phyloP scores from a whole-genome alignment of 2,329 filamentous ascomycete species.

The Leptographium radiaticola region DNA sequence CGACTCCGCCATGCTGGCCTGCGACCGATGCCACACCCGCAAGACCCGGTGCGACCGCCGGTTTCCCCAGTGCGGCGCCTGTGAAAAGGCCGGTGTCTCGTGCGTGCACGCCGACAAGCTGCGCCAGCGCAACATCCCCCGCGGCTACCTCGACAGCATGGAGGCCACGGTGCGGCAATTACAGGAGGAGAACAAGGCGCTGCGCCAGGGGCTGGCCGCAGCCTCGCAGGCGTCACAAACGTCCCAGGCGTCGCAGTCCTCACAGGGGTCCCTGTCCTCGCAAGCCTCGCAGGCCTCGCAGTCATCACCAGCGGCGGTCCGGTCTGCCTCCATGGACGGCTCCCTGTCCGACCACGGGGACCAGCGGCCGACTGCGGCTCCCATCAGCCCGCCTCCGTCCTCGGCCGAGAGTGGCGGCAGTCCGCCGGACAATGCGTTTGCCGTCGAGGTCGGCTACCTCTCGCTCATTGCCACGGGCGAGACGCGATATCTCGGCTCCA shows the following conservation, averaged over 20 bases:
- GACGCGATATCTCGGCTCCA: slow-evolving; percentile 10
- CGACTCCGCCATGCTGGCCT: slow-evolving; percentile 9
- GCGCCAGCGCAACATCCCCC: slow-evolving; percentile 6
- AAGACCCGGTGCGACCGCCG: slow-evolving; percentile 10
- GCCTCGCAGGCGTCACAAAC: background rate
- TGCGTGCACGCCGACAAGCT: slow-evolving; percentile 8
- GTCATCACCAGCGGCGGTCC: background rate
- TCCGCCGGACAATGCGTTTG: background rate
- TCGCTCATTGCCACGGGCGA: slow-evolving; percentile 3
- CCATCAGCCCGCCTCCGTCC: background rate
- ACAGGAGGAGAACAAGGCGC: slow-evolving; percentile 4
- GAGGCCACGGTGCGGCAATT: slow-evolving; percentile 6
- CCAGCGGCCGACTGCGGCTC: background rate
- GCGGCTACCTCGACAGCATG: slow-evolving; percentile 9
- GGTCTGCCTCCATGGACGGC: background rate
- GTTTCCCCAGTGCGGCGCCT: slow-evolving; percentile 9
- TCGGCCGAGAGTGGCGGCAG: background rate
- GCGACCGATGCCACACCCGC: slow-evolving; percentile 9
- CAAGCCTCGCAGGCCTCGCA: background rate
- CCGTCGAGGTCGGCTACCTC: slow-evolving; percentile 3
- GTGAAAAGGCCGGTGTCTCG: slow-evolving; percentile 5
- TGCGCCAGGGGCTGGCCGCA: background rate
- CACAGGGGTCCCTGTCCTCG: too few relatives aligned
- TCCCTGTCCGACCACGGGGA: background rate
- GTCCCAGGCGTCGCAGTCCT: background rate